These are phyloP conservation scores for Teunomyces kruisii DNA, from an alignment of 805 yeast species.

Conservation along the genomic window DNA sequence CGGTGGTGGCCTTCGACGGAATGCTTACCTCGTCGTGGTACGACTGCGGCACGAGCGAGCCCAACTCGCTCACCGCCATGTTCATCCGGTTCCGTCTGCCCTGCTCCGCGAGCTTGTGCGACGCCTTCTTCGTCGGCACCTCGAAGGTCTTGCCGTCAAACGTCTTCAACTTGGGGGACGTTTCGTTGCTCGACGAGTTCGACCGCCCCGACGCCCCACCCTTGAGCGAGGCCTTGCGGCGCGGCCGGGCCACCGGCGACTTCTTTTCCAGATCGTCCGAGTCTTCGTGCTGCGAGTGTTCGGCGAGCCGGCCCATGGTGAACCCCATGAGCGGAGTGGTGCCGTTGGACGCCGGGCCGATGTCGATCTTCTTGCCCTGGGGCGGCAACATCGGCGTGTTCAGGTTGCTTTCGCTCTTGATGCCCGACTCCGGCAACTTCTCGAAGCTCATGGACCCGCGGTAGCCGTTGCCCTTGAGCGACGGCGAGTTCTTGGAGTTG, in stretches of 20 bases:
- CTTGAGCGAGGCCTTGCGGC: slow-evolving; percentile 6
- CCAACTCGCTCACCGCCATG: slow-evolving; percentile 75
- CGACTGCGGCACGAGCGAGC: slow-evolving; percentile 61
- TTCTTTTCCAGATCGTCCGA: not conserved
- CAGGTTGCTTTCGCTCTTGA: slow-evolving; percentile 8
- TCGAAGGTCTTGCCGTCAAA: slow-evolving; percentile 10
- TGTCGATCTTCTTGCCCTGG: slow-evolving; percentile 27
- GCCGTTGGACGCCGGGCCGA: slow-evolving; percentile 15
- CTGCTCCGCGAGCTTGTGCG: slow-evolving; percentile 93
- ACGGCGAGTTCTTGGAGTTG: slow-evolving; percentile 4
- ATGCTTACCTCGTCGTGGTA: slow-evolving; percentile 57
- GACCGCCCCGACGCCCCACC: not conserved
- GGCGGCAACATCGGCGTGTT: slow-evolving; percentile 41
- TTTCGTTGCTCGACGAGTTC: slow-evolving; percentile 12
- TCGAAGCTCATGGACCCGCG: slow-evolving; percentile 17
- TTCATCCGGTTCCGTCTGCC: slow-evolving; percentile 94
- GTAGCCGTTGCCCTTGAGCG: slow-evolving; percentile 1
- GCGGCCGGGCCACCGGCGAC: not conserved
- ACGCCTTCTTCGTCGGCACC: slow-evolving; percentile 58
- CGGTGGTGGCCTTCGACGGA: slow-evolving; percentile 93
- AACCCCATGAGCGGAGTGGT: slow-evolving; percentile 43
- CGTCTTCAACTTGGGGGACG: slow-evolving; percentile 7
- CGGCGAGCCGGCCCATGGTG: slow-evolving; percentile 46
- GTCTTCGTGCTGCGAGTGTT: slow-evolving; percentile 17
- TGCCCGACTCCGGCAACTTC: slow-evolving; percentile 29